A percentile compares a stretch with the other conserved stretches of the same genome.
phyloP scores from a whole-genome alignment of 305 asterid genomes.

The Fraxinus albicans region DNA sequence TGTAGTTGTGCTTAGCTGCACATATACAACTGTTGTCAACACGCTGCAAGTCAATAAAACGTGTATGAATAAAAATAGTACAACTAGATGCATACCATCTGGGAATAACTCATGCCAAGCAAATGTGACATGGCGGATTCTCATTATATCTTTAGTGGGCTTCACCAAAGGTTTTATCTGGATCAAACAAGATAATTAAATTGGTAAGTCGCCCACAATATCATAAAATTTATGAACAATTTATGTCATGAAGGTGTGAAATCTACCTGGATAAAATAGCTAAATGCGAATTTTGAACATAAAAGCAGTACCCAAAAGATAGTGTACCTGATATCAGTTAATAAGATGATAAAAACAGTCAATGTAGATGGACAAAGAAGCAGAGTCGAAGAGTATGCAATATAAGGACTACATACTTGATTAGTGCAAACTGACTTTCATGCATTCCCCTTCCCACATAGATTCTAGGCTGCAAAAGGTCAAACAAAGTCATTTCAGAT shows the following conservation, averaged over 20 bases:
- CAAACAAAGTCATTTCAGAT: background rate
- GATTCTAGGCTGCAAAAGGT: constrained; percentile 81
- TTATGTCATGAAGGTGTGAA: constrained; percentile 22
- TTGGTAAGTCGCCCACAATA: constrained; percentile 14
- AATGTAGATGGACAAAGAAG: constrained; percentile 25
- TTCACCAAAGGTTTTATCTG: constrained; percentile 89
- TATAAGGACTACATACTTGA: constrained; percentile 58
- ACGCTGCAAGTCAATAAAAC: constrained; percentile 21
- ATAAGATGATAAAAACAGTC: constrained; percentile 18
- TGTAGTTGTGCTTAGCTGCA: constrained; percentile 72
- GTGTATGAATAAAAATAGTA: constrained; percentile 5
- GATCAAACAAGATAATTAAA: constrained; percentile 26
- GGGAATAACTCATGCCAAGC: constrained; percentile 99
- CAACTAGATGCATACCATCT: constrained; percentile 50
- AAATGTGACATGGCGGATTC: constrained; percentile 64
- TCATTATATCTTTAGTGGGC: constrained; percentile 86
- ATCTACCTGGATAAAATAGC: constrained; percentile 84
- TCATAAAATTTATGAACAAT: constrained; percentile 13
- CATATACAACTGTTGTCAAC: constrained; percentile 24
- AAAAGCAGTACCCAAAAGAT: constrained; percentile 89
- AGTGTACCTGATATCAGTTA: constrained; percentile 67
- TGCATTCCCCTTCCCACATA: constrained; percentile 99
- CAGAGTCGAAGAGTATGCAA: constrained; percentile 21
- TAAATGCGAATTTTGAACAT: constrained; percentile 73
- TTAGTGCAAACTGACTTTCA: constrained; percentile 88